Percentiles rank a stretch among this genome's conserved stretches.
Evolutionary conservation across 345 rosid genomes (phyloP).

Genomic region (Citrus mangshanensis): DNA sequence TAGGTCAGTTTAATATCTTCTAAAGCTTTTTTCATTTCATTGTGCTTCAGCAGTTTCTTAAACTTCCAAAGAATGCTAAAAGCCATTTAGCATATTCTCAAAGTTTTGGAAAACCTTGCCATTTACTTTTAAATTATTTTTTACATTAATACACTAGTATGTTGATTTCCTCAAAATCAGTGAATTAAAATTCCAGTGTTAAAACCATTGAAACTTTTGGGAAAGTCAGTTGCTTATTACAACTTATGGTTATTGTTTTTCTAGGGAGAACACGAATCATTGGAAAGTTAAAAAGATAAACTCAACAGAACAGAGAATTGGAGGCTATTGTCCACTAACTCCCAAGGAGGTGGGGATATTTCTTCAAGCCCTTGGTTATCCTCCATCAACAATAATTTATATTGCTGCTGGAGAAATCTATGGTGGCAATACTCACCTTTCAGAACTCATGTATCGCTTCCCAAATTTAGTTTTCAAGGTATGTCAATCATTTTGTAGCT

Average conservation of each 20-base stretch:
- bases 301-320: constrained; percentile 78
- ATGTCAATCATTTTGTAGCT: constrained; percentile 17
- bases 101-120: neutral
- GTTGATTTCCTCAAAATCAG: neutral
- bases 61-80: neutral
- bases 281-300: constrained; percentile 94
- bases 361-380: constrained; percentile 82
- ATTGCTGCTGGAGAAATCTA: constrained; percentile 90
- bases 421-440: constrained; percentile 73
- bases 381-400: constrained; percentile 65
- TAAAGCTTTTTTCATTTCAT: neutral
- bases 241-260: constrained; percentile 4
- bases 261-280: constrained; percentile 78
- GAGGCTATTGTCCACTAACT: constrained; percentile 86
- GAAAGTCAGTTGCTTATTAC: neutral
- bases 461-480: constrained; percentile 88
- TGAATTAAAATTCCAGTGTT: neutral
- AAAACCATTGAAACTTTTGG: neutral
- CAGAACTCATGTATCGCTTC: constrained; percentile 60
- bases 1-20: neutral
- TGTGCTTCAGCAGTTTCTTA: neutral
- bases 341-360: constrained; percentile 90
- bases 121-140: neutral
- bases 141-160: neutral
- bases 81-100: neutral